Evolutionary conservation across 2,329 filamentous ascomycete species (phyloP), one percentile per base, ranked within the genome.

Genomic region (Sporothrix brunneoviolacea): DNA sequence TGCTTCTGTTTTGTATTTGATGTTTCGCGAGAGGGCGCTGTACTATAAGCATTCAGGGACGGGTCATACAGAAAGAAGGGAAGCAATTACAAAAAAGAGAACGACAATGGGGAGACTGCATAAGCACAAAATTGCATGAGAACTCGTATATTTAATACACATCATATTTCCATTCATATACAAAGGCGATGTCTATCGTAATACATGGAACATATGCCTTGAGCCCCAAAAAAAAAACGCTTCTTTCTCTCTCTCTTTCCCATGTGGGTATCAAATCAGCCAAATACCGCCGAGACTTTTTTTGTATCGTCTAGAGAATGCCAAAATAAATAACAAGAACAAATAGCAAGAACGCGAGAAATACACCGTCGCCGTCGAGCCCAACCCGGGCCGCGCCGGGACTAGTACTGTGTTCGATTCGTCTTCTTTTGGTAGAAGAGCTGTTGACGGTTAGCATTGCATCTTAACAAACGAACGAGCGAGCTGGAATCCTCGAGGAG

Each of bases 381-480:
- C 74, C 71, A 51, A 69, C 74, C 74, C 71, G 70, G 74, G 74
- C 72, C 62, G 59, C 68, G 58, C 54, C 55, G 46, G 57, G 63
- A 69, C 65, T 80, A 82, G 65, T 79, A 81, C 56, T 70, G 71
- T 64, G 70, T 70, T 64, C 79, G 75, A 74, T 82, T 82, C 59
- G 79, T 82, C 70, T 82, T 82, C 68, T 82, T 82, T 71, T 82
- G 79, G 64, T 82, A 82, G 61, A 82, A 82, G 53, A 82, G 63
- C 77, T 80, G 58, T 30, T 42, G 54, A 30, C 43, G 56, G 41
- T 37, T 13, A 48, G 38, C 22, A 51, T 13, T 18, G 12, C 13
- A 12, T 4, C 8, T 16, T 19, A n/a, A 12, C 4, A 4, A 41
- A 22, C 5, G 28, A 10, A 51, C 42, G 46, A 48, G 33, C 27